Conservation (phyloP, 2,329 filamentous ascomycete species). For the Bipolaris zeicola region DNA sequence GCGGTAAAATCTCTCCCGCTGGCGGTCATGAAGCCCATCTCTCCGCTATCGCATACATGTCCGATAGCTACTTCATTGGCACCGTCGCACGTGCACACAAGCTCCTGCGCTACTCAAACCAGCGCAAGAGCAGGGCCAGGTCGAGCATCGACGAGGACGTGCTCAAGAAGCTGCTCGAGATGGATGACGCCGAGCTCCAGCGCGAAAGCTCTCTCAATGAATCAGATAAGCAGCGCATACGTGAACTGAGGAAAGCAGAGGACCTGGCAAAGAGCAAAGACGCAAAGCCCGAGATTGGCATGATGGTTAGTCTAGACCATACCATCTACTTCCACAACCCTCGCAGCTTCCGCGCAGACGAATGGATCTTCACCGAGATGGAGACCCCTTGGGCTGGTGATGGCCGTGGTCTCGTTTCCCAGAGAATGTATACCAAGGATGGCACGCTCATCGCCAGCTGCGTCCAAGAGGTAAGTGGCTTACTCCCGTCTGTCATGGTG, state of each 20-base stretch:
- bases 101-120: constrained; percentile 73
- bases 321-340: constrained; percentile 62
- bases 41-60: constrained; percentile 89
- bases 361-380: constrained; percentile 84
- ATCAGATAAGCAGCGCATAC: constrained; percentile 56
- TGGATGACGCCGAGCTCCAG: constrained; percentile 52
- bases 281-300: constrained; percentile 68
- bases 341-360: constrained; percentile 57
- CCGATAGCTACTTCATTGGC: constrained; percentile 90
- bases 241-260: constrained; percentile 48
- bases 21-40: constrained; percentile 83
- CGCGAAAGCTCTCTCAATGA: constrained; percentile 53
- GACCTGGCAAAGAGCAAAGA: constrained; percentile 53
- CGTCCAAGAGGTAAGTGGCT: constrained; percentile 69
- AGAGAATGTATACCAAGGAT: constrained; percentile 73
- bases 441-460: constrained; percentile 78
- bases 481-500: too few species aligned
- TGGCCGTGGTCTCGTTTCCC: constrained; percentile 75
- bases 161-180: constrained; percentile 52
- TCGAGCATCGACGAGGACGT: constrained; percentile 51
- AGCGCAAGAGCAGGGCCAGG: constrained; percentile 42
- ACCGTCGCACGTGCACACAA: constrained; percentile 82
- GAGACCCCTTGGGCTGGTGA: constrained; percentile 80
- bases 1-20: constrained; percentile 72
- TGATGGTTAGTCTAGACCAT: constrained; percentile 84